These are phyloP conservation scores for Globisporangium parvum DNA, from an alignment of 352 stramenopile genomes.

Conservation along the genomic window DNA sequence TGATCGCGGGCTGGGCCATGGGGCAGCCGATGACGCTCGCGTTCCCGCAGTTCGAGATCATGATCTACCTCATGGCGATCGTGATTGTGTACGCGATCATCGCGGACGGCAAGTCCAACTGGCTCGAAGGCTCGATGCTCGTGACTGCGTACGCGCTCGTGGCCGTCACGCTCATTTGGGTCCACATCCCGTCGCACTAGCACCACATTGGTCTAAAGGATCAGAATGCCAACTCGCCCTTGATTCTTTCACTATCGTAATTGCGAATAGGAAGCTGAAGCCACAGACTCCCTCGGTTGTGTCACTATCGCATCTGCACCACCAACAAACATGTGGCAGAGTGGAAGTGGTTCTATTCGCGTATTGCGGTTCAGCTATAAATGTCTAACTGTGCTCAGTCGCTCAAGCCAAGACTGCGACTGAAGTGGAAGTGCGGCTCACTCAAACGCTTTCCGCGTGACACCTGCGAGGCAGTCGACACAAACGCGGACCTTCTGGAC, in stretches of 20 bases:
- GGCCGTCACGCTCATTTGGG: conserved; percentile 73
- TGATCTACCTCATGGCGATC: conserved; percentile 94
- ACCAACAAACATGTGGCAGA: too few relatives aligned
- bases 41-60: conserved; percentile 96
- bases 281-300: too few relatives aligned
- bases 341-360: background rate
- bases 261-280: too few relatives aligned
- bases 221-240: too few relatives aligned
- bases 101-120: conserved; percentile 89
- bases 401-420: too few relatives aligned
- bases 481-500: conserved; percentile 31
- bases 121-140: conserved; percentile 89
- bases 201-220: too few relatives aligned
- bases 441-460: conserved; percentile 10
- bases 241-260: too few relatives aligned
- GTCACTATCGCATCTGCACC: too few relatives aligned
- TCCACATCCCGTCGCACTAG: conserved; percentile 48
- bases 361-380: conserved; percentile 1
- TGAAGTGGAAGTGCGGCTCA: background rate
- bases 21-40: conserved; percentile 93
- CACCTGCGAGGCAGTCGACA: conserved; percentile 28
- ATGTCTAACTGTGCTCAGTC: background rate
- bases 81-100: conserved; percentile 94
- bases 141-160: conserved; percentile 90
- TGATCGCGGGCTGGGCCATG: conserved; percentile 92